Percentiles rank a stretch among this genome's conserved stretches.
These are phyloP conservation scores for Ophiosphaerella narmari DNA, from an alignment of 2,329 filamentous ascomycete species.

Conservation along the genomic window DNA sequence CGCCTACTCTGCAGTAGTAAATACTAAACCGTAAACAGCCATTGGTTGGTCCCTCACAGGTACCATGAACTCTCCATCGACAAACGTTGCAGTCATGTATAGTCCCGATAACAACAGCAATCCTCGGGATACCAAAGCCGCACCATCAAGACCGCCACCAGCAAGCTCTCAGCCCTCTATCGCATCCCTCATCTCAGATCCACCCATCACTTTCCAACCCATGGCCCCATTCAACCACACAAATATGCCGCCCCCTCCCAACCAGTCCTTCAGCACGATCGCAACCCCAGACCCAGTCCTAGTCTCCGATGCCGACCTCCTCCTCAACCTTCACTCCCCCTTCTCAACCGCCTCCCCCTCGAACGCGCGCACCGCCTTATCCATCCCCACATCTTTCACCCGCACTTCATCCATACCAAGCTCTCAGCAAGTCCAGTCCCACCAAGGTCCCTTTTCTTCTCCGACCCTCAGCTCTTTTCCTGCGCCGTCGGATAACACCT, in stretches of 20 bases:
- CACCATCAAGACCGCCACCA: slow-evolving; percentile 22
- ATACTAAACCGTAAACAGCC: slow-evolving; percentile 45
- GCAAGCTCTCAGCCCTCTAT: slow-evolving; percentile 34
- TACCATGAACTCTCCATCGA: slow-evolving; percentile 82
- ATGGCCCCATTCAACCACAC: slow-evolving; percentile 30
- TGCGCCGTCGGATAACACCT: slow-evolving; percentile 32
- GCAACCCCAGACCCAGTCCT: slow-evolving; percentile 40
- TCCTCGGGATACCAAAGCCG: slow-evolving; percentile 25
- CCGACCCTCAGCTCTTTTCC: slow-evolving; percentile 32
- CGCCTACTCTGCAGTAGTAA: not conserved
- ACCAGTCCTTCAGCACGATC: slow-evolving; percentile 25
- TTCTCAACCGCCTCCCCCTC: slow-evolving; percentile 39
- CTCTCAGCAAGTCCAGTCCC: slow-evolving; percentile 13
- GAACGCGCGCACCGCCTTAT: slow-evolving; percentile 14
- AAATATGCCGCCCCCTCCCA: slow-evolving; percentile 40
- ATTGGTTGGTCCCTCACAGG: slow-evolving; percentile 90
- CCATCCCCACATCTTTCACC: slow-evolving; percentile 22
- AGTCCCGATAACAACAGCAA: slow-evolving; percentile 55
- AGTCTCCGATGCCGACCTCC: slow-evolving; percentile 53
- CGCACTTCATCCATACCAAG: slow-evolving; percentile 23
- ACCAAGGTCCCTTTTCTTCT: slow-evolving; percentile 26
- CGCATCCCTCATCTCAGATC: slow-evolving; percentile 35
- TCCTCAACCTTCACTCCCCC: slow-evolving; percentile 56
- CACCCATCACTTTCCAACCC: slow-evolving; percentile 34
- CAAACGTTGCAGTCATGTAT: slow-evolving; percentile 81